Base-by-base conservation (phyloP, 495 filamentous ascomycete species). In the Jackrogersella minutella region DNA sequence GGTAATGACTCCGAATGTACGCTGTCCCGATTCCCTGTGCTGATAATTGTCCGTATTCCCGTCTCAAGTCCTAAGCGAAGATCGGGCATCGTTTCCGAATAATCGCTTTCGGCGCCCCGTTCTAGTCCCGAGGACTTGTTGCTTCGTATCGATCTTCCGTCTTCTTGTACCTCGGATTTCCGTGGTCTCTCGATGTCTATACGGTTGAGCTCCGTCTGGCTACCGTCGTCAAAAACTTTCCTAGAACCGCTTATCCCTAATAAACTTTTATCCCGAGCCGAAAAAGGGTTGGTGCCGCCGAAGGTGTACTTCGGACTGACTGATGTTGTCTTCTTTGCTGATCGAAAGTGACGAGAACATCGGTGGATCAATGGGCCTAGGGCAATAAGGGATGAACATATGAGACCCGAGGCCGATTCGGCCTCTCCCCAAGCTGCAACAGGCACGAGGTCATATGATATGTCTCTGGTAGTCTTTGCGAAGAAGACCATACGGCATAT, bases 401-500 rank as follows among this genome's bases (percentile, higher is more conserved):
- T 65, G 31, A 72, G 58, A 14, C 65, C 69, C 2, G 64, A 69
- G 0, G 62, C 52, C 8, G 58, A 44, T 34, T 72, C 69, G 1
- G 61, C 60, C 36, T 69, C 62, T 34, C 64, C 65, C 69, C 69
- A 72, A 2, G 61, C 62, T 0, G 61, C 60, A 24, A 68, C 44
- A 5, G 56, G 0, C 6, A 72, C 69, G 11, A 65, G 49, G 17
- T 69, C 69, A 19, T 65, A 72, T n/a, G 64, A 55, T 3, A 65
- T 22, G 34, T 72, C 69, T 1, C 14, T 19, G 34, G 2, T 53
- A 0, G 69, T 0, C 10, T 39, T 69, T 5, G 56, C 57, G 52
- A 69, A 69, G 61, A 64, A 68, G 16, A 72, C 53, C 51, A 72
- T 50, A 26, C 68, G 62, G 10, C 68, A 70, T 59, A 70, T 70